These are phyloP conservation scores for Metschnikowia dekortorum DNA, from an alignment of 805 yeast species.

Conservation along the genomic window DNA sequence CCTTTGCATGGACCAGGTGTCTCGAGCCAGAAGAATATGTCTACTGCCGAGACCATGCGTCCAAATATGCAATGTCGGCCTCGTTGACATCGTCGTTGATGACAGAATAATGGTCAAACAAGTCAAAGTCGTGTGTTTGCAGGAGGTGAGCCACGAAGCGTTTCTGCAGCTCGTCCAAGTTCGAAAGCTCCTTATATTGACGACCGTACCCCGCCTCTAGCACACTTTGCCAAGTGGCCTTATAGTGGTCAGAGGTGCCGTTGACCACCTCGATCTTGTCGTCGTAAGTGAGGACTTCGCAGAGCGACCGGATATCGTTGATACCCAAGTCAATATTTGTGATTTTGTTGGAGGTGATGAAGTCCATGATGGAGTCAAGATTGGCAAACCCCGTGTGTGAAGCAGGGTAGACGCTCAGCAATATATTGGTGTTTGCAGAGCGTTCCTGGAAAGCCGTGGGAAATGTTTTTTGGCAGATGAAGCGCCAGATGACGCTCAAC, in stretches of 20 bases:
- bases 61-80: conserved; percentile 44
- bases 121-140: conserved; percentile 24
- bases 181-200: conserved; percentile 21
- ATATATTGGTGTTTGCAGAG: conserved; percentile 28
- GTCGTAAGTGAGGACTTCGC: conserved; percentile 85
- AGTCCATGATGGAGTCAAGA: conserved; percentile 68
- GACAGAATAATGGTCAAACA: conserved; percentile 40
- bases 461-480: conserved; percentile 66
- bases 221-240: conserved; percentile 80
- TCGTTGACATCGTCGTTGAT: conserved; percentile 33
- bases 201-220: conserved; percentile 60
- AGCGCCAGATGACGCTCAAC: conserved; percentile 83
- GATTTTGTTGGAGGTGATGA: conserved; percentile 66
- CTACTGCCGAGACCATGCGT: conserved; percentile 37
- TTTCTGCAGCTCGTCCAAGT: conserved; percentile 10
- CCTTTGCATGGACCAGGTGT: too few species aligned
- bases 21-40: conserved; percentile 21
- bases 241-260: conserved; percentile 57
- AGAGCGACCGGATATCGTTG: conserved; percentile 71
- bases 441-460: conserved; percentile 64
- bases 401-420: conserved; percentile 52
- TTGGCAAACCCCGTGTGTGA: conserved; percentile 62
- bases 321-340: conserved; percentile 76
- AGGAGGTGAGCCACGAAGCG: conserved; percentile 11
- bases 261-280: conserved; percentile 68